Evolutionary conservation across 352 stramenopile species (phyloP), one percentile per base, ranked within the genome.

Genomic region (Nothophytophthora sp.): DNA sequence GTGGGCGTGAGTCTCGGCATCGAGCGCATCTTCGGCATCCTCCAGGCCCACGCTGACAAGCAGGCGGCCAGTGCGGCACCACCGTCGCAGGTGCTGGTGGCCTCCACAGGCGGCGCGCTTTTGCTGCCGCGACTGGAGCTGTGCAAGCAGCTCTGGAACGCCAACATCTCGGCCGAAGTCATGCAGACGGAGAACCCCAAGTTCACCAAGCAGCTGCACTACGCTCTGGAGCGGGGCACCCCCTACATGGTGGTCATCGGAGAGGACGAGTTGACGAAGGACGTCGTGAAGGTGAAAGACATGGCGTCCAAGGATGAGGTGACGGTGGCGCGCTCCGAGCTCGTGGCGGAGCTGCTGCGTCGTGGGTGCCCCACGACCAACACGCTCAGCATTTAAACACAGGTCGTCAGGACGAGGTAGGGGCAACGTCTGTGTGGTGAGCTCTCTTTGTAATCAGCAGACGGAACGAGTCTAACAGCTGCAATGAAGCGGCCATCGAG

Each of bases 1-100:
- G 97, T 99, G 1, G 97, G 97, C 42, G 95, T 99, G 40, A 98
- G 88, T 75, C 95, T 99, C 61, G 97, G 97, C 50, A 99, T 99
- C 48, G 97, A 99, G 72, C 90, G 97, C 50, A 97, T 99, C 40
- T 99, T 99, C 57, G 96, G 96, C 57, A 98, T 99, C 37, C 96
- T 99, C 50, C 96, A 99, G 64, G 76, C 72, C 33, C 91, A 96
- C 59, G 92, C 83, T 23, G 92, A 93, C 67, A 85, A 88, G 56
- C 53, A 68, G 29, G 67, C 46, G 12, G 40, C 49, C 6, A 56
- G 52, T 15, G 48, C 56, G 23, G 55, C 62, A 12, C 47, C 81
- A 7, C 60, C 81, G 15, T 84, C 94, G 32, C 78, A 98, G 60
- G 95, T 99, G 45, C 81, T 98, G n/a, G 91, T 99, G 16, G 95